Base-by-base conservation (phyloP, 257 asterid species). In the Gentiana straminea region DNA sequence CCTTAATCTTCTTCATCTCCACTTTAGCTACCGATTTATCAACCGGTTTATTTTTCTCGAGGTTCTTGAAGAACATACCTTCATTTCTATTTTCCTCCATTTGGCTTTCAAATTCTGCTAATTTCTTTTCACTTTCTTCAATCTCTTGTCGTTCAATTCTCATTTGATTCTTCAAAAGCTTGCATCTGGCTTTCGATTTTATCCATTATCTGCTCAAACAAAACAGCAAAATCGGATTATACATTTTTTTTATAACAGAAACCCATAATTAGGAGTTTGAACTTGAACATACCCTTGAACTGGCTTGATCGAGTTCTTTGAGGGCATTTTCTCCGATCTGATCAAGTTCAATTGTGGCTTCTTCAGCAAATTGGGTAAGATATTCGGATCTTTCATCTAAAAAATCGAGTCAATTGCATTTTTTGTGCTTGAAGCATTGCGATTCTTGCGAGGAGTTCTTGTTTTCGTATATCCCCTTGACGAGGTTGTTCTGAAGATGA, bases 351-450 rank as follows among this genome's bases (percentile, higher is more conserved):
- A 93, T 78, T 33, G 70, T 85, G 75, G 99, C 95, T 75, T 92
- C 94, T 67, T 85, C 95, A 0, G 95, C 97, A 63, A 88, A 88
- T 72, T 85, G 86, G 55, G 89, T 83, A 15, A 85, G 75, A 54
- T 73, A 85, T 1, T 65, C 84, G 2, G 97, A 86, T 62, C 94
- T 64, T 67, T 88, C 95, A 67, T 92, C 97, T 64, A 84, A 72
- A 73, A 75, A 91, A 75, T 83, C 86, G n/a, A 11, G 95, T 77
- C 55, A 84, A 84, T 13, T 91, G 90, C 7, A 86, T 79, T 51
- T 91, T 91, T 49, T 91, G 93, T 15, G 98, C 55, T 63, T 87
- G 95, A 74, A 91, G 86, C 94, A 82, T 80, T 2, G 84, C 94
- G 47, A 87, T 87, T 49, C 66, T 74, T 35, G 79, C 98, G n/a